Evolutionary conservation across 331 rosid genomes (phyloP).

Genomic region (Quercus phellos): DNA sequence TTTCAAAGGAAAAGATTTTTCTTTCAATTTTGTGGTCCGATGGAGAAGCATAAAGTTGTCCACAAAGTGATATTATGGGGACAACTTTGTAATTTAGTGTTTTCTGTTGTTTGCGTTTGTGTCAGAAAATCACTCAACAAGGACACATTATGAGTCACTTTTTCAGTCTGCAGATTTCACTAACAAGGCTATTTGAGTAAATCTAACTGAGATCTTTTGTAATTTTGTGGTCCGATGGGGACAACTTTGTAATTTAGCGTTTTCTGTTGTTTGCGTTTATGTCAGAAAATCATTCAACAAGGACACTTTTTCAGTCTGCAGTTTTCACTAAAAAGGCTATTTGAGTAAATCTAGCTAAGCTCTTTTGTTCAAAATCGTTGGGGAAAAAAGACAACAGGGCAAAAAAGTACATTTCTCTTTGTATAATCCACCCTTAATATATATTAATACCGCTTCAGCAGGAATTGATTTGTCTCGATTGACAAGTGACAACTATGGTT

Average conservation of each 20-base stretch:
- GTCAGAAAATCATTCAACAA: conserved; percentile 29
- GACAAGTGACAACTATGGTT: too few species aligned
- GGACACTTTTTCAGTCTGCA: conserved; percentile 21
- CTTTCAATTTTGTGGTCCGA: neutral
- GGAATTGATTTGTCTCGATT: too few species aligned
- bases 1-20: neutral
- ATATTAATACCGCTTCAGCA: too few species aligned
- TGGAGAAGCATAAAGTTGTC: neutral
- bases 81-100: neutral
- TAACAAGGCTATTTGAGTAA: neutral
- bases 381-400: neutral
- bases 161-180: conserved; percentile 17
- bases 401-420: neutral
- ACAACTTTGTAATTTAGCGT: neutral
- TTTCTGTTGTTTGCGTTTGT: neutral
- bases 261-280: neutral
- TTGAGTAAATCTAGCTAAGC: neutral
- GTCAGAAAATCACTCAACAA: conserved; percentile 33
- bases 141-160: conserved; percentile 18
- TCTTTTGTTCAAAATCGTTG: neutral
- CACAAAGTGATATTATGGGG: neutral
- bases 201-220: too few species aligned
- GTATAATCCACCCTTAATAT: too few species aligned
- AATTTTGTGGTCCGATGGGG: neutral
- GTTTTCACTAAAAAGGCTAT: neutral